phyloP scores from a whole-genome alignment of 202 grass and related monocot genomes.

The Schoenoplectus tabernaemontani region DNA sequence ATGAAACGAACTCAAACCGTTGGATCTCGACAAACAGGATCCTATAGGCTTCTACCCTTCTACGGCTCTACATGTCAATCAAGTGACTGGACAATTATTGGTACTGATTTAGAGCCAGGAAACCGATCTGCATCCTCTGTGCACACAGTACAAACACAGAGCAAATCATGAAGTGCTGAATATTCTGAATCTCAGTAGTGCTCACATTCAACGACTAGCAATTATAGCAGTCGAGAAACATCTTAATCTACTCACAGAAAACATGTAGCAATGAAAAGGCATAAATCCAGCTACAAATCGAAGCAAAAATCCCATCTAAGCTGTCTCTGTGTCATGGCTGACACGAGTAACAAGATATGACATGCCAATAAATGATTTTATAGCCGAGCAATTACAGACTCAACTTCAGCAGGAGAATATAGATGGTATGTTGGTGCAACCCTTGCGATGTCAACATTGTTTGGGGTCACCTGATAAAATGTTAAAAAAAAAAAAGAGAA shows the following conservation, averaged over 20 bases:
- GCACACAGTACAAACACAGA: background rate
- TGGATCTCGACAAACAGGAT: too few species aligned
- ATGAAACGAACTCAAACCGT: too few species aligned
- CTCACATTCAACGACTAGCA: background rate
- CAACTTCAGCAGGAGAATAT: slow-evolving; percentile 66
- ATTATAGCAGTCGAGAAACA: background rate
- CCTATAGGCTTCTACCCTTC: too few species aligned
- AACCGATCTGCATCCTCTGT: background rate
- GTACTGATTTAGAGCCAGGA: background rate
- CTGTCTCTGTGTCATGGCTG: background rate
- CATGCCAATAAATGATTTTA: slow-evolving; percentile 32
- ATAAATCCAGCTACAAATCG: slow-evolving; percentile 20
- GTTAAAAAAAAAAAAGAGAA: background rate
- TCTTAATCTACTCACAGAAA: slow-evolving; percentile 13
- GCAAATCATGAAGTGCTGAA: background rate
- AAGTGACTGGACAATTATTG: background rate
- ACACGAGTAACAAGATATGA: slow-evolving; percentile 1
- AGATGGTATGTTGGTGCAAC: slow-evolving; percentile 71
- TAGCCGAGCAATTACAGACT: slow-evolving; percentile 65
- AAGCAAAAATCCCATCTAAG: background rate
- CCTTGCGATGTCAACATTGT: slow-evolving; percentile 81
- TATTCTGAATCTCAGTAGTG: background rate
- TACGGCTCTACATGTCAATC: too few species aligned
- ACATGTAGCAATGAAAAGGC: slow-evolving; percentile 3
- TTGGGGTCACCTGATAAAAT: slow-evolving; percentile 58